Percentiles rank a stretch among this genome's conserved stretches.
Evolutionary conservation across 768 basidiomycete species (phyloP).

Genomic region (Boletus reticuloceps): DNA sequence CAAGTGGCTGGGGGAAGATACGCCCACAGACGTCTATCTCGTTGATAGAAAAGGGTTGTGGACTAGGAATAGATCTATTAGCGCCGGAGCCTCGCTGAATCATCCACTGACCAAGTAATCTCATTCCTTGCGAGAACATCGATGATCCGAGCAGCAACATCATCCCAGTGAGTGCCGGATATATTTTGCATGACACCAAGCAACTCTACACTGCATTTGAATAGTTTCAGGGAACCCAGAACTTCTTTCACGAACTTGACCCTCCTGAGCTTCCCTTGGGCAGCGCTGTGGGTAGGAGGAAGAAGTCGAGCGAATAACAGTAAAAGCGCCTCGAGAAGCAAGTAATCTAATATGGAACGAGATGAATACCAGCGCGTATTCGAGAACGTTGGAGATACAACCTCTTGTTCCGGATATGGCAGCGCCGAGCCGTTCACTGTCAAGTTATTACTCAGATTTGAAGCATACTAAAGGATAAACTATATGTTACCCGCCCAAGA

Average conservation of each 20-base stretch:
- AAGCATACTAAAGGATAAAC: neutral
- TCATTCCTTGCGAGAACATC: slow-evolving; percentile 45
- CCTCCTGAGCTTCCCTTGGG: slow-evolving; percentile 37
- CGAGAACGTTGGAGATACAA: slow-evolving; percentile 13
- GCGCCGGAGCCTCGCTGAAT: neutral
- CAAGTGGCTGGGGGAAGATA: slow-evolving; percentile 34
- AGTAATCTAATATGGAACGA: slow-evolving; percentile 41
- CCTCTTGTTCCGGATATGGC: slow-evolving; percentile 50
- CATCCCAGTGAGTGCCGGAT: slow-evolving; percentile 49
- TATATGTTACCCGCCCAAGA: slow-evolving; percentile 48
- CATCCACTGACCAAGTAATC: slow-evolving; percentile 44
- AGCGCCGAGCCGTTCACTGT: slow-evolving; percentile 46
- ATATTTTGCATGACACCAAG: slow-evolving; percentile 41
- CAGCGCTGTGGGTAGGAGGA: slow-evolving; percentile 40
- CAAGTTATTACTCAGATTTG: neutral
- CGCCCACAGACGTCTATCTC: slow-evolving; percentile 38
- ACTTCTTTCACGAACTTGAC: slow-evolving; percentile 50
- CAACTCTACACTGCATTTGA: slow-evolving; percentile 38
- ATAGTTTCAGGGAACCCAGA: slow-evolving; percentile 39
- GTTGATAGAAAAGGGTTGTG: slow-evolving; percentile 54
- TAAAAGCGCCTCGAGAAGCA: slow-evolving; percentile 55
- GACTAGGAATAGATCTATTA: slow-evolving; percentile 36
- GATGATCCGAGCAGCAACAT: slow-evolving; percentile 45
- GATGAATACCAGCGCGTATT: neutral
- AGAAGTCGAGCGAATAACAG: slow-evolving; percentile 56